Evolutionary conservation across 768 basidiomycete species (phyloP), one percentile per base, ranked within the genome.

Genomic region (Hericium rajendrae): DNA sequence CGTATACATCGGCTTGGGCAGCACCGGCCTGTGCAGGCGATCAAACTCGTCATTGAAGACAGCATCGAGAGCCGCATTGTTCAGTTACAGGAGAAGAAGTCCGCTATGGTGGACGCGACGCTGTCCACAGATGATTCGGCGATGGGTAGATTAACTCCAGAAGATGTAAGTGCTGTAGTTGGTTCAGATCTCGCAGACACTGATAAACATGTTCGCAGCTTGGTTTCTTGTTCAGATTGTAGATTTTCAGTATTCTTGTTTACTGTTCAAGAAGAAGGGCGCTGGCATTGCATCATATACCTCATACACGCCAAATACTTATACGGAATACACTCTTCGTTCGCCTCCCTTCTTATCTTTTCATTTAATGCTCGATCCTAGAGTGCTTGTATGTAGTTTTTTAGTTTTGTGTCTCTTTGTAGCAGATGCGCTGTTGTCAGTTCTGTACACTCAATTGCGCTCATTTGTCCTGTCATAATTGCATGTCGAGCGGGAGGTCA

Each of bases 1-100:
- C 89, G 94, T 55, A 97, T 97, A 59, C 94, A 97, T 73, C 86
- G 94, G 59, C 76, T 97, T 46, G 94, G 94, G n/a, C 94, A 98
- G 70, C 86, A 84, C 62, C 81, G 95, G 22, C 94, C 95, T 8
- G 91, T 99, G 49, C 82, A 88, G 64, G 93, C 93, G 15, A 91
- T 92, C 70, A 95, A 98, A 66, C 77, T 98, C 9, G 88, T 97
- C 16, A 80, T 97, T 46, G 94, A 98, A 70, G 94, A 99, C 68
- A 91, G 90, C 59, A 98, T 99, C 60, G 97, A 99, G 69, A 87
- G 86, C 64, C 85, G 93, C 60, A 98, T 99, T 57, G 79, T 99
- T 16, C 91, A 95, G 71, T 74, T 95, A n/a, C 94, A 97, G 72
- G 93, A 97, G 71, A 97, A 97, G 76, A 99, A 99, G 70, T 82